These are phyloP conservation scores for Aspergillus funiculosus DNA, from an alignment of 495 filamentous ascomycete genomes.

Conservation along the genomic window DNA sequence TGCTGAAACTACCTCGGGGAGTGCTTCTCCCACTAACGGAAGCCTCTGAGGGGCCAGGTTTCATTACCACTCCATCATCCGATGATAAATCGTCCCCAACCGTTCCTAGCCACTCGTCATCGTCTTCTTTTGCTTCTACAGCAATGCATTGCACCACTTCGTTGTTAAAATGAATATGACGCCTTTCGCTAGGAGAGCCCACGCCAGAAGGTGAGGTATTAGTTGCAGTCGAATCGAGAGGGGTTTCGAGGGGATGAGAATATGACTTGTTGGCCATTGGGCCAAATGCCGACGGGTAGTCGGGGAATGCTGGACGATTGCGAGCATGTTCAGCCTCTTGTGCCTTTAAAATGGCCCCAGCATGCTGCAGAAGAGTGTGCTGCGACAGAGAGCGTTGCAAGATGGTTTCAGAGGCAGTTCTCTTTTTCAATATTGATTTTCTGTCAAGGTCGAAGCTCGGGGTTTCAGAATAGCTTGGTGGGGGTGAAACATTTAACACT, in stretches of 20 bases:
- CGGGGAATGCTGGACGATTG: constrained; percentile 43
- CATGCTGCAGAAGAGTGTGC: constrained; percentile 88
- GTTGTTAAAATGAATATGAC: constrained; percentile 95
- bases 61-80: constrained; percentile 85
- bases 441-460: constrained; percentile 75
- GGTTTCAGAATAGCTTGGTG: constrained; percentile 61
- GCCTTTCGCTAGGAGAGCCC: constrained; percentile 63
- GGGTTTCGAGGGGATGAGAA: constrained; percentile 24
- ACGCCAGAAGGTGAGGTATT: constrained; percentile 43
- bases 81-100: constrained; percentile 60
- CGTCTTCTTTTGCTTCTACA: constrained; percentile 77
- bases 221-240: constrained; percentile 25
- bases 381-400: constrained; percentile 85
- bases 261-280: constrained; percentile 39
- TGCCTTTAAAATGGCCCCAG: constrained; percentile 84
- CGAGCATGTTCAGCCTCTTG: constrained; percentile 60
- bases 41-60: constrained; percentile 46
- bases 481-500: constrained; percentile 42
- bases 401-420: constrained; percentile 93
- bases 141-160: constrained; percentile 95
- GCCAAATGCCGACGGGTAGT: constrained; percentile 62
- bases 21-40: constrained; percentile 44
- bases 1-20: constrained; percentile 47
- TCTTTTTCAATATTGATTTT: constrained; percentile 95
- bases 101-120: constrained; percentile 44